Percentiles rank a stretch among this genome's conserved stretches.
These are phyloP conservation scores for Hortiboletus campestris DNA, from an alignment of 768 basidiomycete species.

Conservation along the genomic window DNA sequence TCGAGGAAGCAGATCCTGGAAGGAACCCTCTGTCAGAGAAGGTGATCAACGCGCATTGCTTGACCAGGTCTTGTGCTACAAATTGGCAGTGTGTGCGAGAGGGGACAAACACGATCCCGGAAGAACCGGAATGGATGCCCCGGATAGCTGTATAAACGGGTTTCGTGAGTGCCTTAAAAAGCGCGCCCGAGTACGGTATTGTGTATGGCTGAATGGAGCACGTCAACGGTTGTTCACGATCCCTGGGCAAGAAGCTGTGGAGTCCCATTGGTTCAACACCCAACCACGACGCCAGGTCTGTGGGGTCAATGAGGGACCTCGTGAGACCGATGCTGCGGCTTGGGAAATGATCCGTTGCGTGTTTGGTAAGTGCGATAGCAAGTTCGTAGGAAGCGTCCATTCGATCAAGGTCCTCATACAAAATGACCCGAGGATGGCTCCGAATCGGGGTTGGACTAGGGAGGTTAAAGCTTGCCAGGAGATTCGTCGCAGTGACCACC, in stretches of 20 bases:
- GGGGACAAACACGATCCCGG: conserved; percentile 84
- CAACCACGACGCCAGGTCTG: conserved; percentile 83
- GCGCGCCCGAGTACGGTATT: conserved; percentile 79
- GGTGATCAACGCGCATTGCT: conserved; percentile 77
- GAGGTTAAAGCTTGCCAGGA: conserved; percentile 45
- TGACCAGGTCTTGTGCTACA: conserved; percentile 82
- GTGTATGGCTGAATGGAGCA: conserved; percentile 75
- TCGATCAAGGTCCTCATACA: conserved; percentile 85
- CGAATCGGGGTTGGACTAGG: conserved; percentile 23
- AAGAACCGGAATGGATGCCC: conserved; percentile 40
- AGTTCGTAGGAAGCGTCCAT: conserved; percentile 83
- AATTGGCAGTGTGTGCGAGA: conserved; percentile 72
- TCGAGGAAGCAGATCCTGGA: conserved; percentile 44
- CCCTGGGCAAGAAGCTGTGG: conserved; percentile 76
- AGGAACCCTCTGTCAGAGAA: conserved; percentile 70
- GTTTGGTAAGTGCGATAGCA: conserved; percentile 67
- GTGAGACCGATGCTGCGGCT: conserved; percentile 79
- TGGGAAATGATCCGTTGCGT: conserved; percentile 56
- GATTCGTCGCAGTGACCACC: conserved; percentile 52
- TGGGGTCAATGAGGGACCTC: conserved; percentile 75
- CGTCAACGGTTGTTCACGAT: conserved; percentile 77
- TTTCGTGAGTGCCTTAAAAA: conserved; percentile 91
- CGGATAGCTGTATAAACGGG: conserved; percentile 80
- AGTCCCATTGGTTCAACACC: conserved; percentile 59
- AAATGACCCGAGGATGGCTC: conserved; percentile 56